phyloP scores from a whole-genome alignment of 169 alveolate genomes.

The Eimeria nieschulzi region DNA sequence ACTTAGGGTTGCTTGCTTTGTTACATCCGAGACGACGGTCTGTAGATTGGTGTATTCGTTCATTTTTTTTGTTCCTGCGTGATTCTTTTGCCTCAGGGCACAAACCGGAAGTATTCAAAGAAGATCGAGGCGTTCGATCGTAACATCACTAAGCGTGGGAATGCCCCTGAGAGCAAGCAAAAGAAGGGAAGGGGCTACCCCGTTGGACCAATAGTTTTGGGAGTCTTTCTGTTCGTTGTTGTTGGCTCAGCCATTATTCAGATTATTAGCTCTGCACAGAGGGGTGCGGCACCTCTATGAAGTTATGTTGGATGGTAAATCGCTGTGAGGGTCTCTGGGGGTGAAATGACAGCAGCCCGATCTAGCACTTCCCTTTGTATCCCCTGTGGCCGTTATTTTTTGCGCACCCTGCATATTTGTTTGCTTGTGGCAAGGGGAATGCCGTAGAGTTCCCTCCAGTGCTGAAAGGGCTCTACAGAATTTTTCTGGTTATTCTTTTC shows the following conservation, averaged over 20 bases:
- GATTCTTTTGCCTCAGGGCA: slow-evolving; percentile 28
- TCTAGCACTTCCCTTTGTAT: no score
- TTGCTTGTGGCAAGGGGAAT: no score
- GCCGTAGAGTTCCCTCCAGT: no score
- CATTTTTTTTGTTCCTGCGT: neutral
- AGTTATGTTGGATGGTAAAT: neutral
- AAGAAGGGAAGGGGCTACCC: slow-evolving; percentile 79
- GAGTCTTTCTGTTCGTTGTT: slow-evolving; percentile 85
- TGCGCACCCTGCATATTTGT: no score
- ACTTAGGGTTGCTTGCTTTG: no score
- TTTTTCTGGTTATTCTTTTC: no score
- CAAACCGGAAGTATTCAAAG: slow-evolving; percentile 75
- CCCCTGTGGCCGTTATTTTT: no score
- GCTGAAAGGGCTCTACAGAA: no score
- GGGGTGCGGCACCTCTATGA: slow-evolving; percentile 53
- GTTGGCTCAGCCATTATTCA: slow-evolving; percentile 89
- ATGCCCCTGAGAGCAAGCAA: slow-evolving; percentile 65
- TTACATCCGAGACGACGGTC: no score
- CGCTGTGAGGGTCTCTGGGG: no score
- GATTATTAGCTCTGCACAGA: slow-evolving; percentile 83
- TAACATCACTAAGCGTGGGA: slow-evolving; percentile 82
- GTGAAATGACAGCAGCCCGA: no score
- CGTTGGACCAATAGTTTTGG: slow-evolving; percentile 86
- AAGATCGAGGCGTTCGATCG: slow-evolving; percentile 80
- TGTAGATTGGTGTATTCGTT: no score